Percentiles rank a stretch among this genome's conserved stretches.
phyloP scores from a whole-genome alignment of 331 rosid species.

The Malus hybrid region DNA sequence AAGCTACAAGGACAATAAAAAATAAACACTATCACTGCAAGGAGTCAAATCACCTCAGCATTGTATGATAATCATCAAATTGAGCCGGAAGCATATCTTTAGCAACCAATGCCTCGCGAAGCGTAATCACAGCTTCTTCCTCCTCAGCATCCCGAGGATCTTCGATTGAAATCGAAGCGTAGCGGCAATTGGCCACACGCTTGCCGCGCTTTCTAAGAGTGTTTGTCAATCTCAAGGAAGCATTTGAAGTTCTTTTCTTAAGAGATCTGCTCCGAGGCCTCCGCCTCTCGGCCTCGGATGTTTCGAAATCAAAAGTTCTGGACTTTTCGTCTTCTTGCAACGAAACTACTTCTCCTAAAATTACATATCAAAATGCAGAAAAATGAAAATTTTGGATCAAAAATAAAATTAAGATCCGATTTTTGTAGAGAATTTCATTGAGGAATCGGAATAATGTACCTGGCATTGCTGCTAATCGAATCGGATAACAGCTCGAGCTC shows the following conservation, averaged over 20 bases:
- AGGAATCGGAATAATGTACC: slow-evolving; percentile 28
- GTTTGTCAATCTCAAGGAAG: slow-evolving; percentile 52
- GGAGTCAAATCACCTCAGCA: slow-evolving; percentile 55
- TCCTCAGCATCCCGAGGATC: slow-evolving; percentile 92
- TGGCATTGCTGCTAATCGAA: slow-evolving; percentile 46
- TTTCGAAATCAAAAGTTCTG: slow-evolving; percentile 49
- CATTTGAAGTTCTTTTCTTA: slow-evolving; percentile 56
- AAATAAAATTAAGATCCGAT: neutral
- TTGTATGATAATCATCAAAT: slow-evolving; percentile 86
- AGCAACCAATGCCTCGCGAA: slow-evolving; percentile 48
- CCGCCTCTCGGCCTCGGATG: slow-evolving; percentile 84
- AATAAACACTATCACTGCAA: neutral
- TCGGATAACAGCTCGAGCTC: slow-evolving; percentile 9
- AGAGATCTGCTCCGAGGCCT: slow-evolving; percentile 60
- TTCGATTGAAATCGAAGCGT: slow-evolving; percentile 50
- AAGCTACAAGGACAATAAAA: neutral
- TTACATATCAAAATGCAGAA: slow-evolving; percentile 2
- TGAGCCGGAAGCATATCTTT: slow-evolving; percentile 63
- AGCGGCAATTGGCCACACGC: slow-evolving; percentile 63
- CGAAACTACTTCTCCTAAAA: slow-evolving; percentile 43
- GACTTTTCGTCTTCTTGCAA: slow-evolving; percentile 51
- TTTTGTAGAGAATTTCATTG: neutral
- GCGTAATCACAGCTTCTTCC: slow-evolving; percentile 68
- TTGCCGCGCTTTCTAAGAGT: slow-evolving; percentile 63
- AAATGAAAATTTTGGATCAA: neutral